Conservation (phyloP, 2,329 filamentous ascomycete species). For the Neonectria sp. region DNA sequence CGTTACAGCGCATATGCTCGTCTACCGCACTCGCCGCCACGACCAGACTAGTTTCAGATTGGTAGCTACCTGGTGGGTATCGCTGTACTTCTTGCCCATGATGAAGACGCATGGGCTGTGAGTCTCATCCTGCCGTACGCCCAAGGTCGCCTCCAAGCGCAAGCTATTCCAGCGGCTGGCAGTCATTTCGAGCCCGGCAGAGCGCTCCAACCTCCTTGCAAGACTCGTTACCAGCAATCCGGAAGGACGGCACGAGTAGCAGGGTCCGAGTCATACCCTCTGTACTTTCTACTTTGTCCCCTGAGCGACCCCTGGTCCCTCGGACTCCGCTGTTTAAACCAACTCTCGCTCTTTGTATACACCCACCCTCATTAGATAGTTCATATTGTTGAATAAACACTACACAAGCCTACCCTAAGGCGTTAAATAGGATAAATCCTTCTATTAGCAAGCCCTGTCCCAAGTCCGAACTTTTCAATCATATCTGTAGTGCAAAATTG, state of each 20-base stretch:
- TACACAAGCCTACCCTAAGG: neutral
- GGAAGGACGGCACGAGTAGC: neutral
- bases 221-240: neutral
- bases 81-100: conserved; percentile 37
- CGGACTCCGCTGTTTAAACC: neutral
- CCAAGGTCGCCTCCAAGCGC: neutral
- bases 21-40: conserved; percentile 20
- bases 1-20: conserved; percentile 37
- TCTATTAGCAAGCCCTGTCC: neutral
- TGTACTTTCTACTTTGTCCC: neutral
- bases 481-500: too few species aligned
- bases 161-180: neutral
- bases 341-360: neutral
- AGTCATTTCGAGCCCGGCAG: neutral
- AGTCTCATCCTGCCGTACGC: neutral
- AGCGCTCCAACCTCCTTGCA: neutral
- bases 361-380: neutral
- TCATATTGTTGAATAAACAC: neutral
- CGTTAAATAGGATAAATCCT: neutral
- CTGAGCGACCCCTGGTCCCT: neutral
- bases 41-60: conserved; percentile 37
- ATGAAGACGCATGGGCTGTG: conserved; percentile 27
- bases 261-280: neutral
- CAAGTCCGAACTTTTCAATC: too few species aligned
- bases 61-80: conserved; percentile 40